A percentile compares a stretch with the other conserved stretches of the same genome.
These are phyloP conservation scores for Trichoderma asperellum DNA, from an alignment of 2,329 filamentous ascomycete species.

Conservation along the genomic window DNA sequence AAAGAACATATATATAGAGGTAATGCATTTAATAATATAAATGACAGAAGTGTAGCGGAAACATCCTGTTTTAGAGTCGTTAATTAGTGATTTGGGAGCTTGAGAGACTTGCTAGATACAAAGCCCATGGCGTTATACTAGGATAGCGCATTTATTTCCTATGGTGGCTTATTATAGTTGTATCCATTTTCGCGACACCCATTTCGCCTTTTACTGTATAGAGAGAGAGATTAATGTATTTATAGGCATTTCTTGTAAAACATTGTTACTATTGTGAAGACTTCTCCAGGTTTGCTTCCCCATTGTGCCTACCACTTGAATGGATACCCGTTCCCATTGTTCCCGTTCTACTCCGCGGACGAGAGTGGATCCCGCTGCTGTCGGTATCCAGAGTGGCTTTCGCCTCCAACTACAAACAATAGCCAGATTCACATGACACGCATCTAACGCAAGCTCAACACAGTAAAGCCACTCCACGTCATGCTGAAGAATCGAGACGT, in stretches of 20 bases:
- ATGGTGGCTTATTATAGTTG: too few relatives aligned
- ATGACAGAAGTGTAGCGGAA: too few relatives aligned
- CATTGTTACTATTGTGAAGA: background rate
- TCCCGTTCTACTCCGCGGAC: background rate
- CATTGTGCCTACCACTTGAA: background rate
- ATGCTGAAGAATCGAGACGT: background rate
- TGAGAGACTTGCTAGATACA: too few relatives aligned
- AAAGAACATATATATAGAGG: too few relatives aligned
- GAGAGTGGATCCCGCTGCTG: background rate
- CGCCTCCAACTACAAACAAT: background rate
- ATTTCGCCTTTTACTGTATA: too few relatives aligned
- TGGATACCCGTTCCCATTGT: background rate
- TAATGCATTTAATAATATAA: too few relatives aligned
- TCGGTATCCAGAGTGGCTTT: background rate
- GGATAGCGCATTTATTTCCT: too few relatives aligned
- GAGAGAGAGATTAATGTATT: background rate
- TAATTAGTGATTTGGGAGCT: too few relatives aligned
- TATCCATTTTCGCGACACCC: too few relatives aligned
- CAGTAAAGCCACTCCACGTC: background rate
- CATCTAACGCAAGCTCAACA: background rate
- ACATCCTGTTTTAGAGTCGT: too few relatives aligned
- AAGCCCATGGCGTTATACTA: too few relatives aligned
- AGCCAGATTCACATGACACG: background rate
- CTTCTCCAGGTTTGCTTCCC: background rate
- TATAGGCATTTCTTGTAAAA: background rate